Evolutionary conservation across 768 basidiomycete species (phyloP), one percentile per base, ranked within the genome.

Genomic region (Hydnomerulius pinastri): DNA sequence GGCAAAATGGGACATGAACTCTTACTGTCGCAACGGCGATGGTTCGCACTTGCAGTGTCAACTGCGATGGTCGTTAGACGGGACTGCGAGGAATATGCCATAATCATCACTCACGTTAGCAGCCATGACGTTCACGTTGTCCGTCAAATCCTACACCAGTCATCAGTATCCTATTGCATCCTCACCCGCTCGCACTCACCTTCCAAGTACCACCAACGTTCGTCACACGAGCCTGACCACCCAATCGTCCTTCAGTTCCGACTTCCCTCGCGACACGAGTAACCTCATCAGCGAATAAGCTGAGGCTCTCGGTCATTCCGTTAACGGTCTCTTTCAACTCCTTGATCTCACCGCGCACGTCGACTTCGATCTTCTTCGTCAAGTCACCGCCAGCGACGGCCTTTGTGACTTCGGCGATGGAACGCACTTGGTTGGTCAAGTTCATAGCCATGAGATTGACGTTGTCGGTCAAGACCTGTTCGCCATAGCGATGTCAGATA

Each of bases 131-230:
- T 96, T 97, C 59, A 97, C 94, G 68, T 92, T 94, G 64, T 95
- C 92, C 42, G 94, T 95, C 72, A 98, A 76, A 65, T 93, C 90
- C 74, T 81, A 62, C 35, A 47, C 49, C 66, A 67, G 1, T 48
- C 6, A 37, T 56, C 15, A 59, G 27, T 21, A 20, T 21, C 43
- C 10, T 4, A 18, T 27, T 4, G 35, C 18, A 24, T 44, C 12
- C 3, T 13, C 17, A 32, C 21, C 12, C 12, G 12, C 17, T 38
- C 17, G 11, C n/a, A 43, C 56, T 39, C 38, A 75, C 78, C 75
- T 93, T 93, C 97, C 97, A 98, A 0, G 92, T 96, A 42, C 97
- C 97, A 51, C 92, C 91, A 38, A 99, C 92, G 63, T 93, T 91
- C 54, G 86, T 87, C 30, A 98, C 97, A 46, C 86, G 80, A 1